Evolutionary conservation across 2,329 filamentous ascomycete genomes (phyloP), one percentile per base, ranked within the genome.

Genomic region (Aotearoamyces nothofagi): DNA sequence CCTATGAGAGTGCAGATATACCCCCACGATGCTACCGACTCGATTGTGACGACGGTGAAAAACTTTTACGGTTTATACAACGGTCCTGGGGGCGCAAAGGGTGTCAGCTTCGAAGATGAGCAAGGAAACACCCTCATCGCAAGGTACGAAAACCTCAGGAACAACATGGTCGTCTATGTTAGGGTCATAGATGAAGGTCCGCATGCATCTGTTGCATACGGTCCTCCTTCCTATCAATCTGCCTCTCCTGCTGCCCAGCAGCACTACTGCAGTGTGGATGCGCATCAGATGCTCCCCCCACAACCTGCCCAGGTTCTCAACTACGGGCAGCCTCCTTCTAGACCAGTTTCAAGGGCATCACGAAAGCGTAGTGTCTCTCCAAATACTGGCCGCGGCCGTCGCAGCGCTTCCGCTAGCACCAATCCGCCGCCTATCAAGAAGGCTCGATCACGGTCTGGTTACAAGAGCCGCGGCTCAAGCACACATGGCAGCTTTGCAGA

Each of bases 61-160:
- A 96, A 94, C 62, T 96, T 96, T 60, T 96, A 93, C 51, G 90
- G 90, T 36, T 68, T 98, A 41, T 94, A 94, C 53, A 81, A 87
- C 40, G 75, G 70, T 37, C 62, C 65, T 19, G 57, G 57, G 37
- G 68, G 71, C 42, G 72, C 71, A 42, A 77, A 77, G 50, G 86
- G 90, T 40, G 78, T 98, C 48, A 92, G 83, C 57, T 96, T 98
- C 48, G 87, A 96, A 57, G 87, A 96, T 53, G 72, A 81, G 39
- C 63, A 78, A 45, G 83, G 82, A 46, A 87, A 80, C 47, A 92
- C 80, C 36, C 71, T 98, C 47, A 96, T 98, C 54, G 84, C 87
- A 39, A 74, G 83, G 35, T 94, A 93, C 54, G 87, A 96, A 56
- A 98, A 98, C 61, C 84, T 98, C 50, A 68, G 69, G 43, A 75